These are phyloP conservation scores for Cercophora sp. DNA, from an alignment of 495 filamentous ascomycete genomes.

Conservation along the genomic window DNA sequence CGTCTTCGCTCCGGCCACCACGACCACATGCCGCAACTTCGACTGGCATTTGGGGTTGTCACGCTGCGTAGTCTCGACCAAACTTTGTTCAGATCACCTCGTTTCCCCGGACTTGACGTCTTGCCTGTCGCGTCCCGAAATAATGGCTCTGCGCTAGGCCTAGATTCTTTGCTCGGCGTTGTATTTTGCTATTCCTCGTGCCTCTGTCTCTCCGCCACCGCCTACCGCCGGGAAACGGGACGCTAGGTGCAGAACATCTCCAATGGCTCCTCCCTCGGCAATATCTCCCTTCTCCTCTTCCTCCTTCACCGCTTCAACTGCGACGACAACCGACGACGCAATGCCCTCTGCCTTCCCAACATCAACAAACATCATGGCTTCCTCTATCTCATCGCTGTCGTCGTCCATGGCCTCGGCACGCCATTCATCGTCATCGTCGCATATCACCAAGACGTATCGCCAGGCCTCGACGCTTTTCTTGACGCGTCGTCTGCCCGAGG, in stretches of 20 bases:
- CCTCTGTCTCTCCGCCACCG: too few relatives aligned
- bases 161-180: too few relatives aligned
- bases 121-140: not conserved
- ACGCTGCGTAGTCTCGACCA: not conserved
- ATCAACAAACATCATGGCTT: constrained; percentile 32
- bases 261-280: constrained; percentile 28
- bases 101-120: constrained; percentile 2
- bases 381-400: constrained; percentile 45
- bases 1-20: not conserved
- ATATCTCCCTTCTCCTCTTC: constrained; percentile 33
- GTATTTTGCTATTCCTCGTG: too few relatives aligned
- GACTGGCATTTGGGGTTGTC: not conserved
- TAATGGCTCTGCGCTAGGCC: constrained; percentile 6
- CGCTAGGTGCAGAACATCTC: too few relatives aligned
- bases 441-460: constrained; percentile 79
- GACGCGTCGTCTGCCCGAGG: constrained; percentile 85
- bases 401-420: constrained; percentile 49
- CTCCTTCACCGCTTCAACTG: constrained; percentile 15
- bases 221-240: too few relatives aligned
- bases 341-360: too few relatives aligned
- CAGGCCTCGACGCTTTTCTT: constrained; percentile 88
- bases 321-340: constrained; percentile 25
- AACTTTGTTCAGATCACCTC: constrained; percentile 1
- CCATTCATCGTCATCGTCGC: constrained; percentile 51
- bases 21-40: constrained; percentile 7